phyloP scores from a whole-genome alignment of 768 basidiomycete genomes.

The Tylopilus sp. region DNA sequence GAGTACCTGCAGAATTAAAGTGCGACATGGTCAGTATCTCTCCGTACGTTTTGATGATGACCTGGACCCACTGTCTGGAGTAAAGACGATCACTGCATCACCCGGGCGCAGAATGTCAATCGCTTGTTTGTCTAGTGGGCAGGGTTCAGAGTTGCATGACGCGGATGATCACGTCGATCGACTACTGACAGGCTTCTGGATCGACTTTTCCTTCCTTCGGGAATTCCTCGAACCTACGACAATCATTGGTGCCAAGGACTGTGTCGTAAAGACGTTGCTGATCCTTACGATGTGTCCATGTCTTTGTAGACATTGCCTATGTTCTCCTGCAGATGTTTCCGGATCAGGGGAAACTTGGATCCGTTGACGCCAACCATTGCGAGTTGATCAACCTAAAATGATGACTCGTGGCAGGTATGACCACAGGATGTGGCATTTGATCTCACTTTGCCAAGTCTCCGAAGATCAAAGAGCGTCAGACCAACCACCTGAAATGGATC shows the following conservation, averaged over 20 bases:
- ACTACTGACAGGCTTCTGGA: slow-evolving; percentile 73
- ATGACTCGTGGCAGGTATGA: neutral
- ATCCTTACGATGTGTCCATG: slow-evolving; percentile 73
- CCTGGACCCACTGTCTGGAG: slow-evolving; percentile 77
- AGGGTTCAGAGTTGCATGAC: neutral
- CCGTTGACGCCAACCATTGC: slow-evolving; percentile 91
- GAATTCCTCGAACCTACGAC: slow-evolving; percentile 68
- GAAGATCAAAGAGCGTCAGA: slow-evolving; percentile 85
- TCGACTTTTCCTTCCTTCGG: slow-evolving; percentile 68
- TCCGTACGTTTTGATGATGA: slow-evolving; percentile 5
- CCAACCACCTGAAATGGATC: slow-evolving; percentile 66
- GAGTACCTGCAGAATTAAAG: slow-evolving; percentile 52
- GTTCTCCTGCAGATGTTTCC: slow-evolving; percentile 75
- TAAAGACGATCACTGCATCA: slow-evolving; percentile 91
- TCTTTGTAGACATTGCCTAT: slow-evolving; percentile 83
- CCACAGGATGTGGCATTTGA: slow-evolving; percentile 2
- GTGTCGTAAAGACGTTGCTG: neutral
- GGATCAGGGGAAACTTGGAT: slow-evolving; percentile 82
- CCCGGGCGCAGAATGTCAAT: slow-evolving; percentile 76
- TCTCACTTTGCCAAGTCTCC: slow-evolving; percentile 70
- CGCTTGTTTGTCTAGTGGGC: slow-evolving; percentile 68
- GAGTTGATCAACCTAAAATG: slow-evolving; percentile 58
- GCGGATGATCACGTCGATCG: slow-evolving; percentile 4
- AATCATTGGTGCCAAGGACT: neutral
- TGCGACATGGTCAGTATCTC: neutral